phyloP scores from a whole-genome alignment of 331 rosid genomes.

The Acacia pycnantha region DNA sequence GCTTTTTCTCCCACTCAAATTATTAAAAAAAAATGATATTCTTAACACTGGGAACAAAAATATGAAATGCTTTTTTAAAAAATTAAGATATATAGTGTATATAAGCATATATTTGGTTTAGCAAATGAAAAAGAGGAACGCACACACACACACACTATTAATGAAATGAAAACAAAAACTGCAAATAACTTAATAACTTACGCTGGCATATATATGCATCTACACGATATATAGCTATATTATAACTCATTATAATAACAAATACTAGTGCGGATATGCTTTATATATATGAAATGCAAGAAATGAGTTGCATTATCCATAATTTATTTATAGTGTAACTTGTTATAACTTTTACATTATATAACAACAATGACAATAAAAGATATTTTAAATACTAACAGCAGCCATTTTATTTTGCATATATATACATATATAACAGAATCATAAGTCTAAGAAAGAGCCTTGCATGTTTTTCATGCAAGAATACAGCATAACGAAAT shows the following conservation, averaged over 20 bases:
- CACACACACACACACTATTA: no score
- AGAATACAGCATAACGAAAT: conserved; percentile 10
- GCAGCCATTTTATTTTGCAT: conserved; percentile 3
- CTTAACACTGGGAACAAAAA: no score
- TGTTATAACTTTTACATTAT: background rate
- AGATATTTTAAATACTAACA: background rate
- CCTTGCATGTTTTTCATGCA: conserved; percentile 1
- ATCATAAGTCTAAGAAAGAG: conserved; percentile 4
- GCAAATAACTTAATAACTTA: no score
- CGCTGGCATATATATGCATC: no score
- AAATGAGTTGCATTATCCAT: background rate
- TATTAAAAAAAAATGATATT: no score
- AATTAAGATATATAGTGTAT: no score
- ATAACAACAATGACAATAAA: background rate
- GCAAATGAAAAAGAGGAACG: no score
- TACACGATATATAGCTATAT: no score
- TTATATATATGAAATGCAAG: background rate
- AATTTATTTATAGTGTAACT: background rate
- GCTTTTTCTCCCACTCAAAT: no score
- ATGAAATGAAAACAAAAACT: no score
- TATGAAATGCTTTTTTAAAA: no score
- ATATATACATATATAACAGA: background rate
- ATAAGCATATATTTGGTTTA: no score
- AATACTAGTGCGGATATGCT: background rate
- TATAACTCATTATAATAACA: background rate